Percentiles rank a stretch among this genome's conserved stretches.
phyloP scores from a whole-genome alignment of 2,329 filamentous ascomycete genomes.

The Aspergillus bombycis region DNA sequence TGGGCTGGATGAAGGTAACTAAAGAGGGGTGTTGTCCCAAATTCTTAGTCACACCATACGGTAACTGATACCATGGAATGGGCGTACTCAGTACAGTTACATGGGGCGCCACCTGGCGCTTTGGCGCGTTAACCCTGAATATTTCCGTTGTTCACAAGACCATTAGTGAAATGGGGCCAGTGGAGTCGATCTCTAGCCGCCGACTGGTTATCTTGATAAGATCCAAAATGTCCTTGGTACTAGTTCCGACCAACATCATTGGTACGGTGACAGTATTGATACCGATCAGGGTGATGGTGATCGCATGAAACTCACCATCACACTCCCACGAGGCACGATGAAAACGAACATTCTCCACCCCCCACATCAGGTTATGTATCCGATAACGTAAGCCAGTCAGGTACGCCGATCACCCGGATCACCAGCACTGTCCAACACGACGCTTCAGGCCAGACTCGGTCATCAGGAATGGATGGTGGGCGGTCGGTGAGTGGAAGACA shows the following conservation, averaged over 20 bases:
- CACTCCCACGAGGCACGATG: constrained; percentile 2
- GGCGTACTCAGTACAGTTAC: background rate
- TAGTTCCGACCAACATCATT: background rate
- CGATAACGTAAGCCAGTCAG: constrained; percentile 18
- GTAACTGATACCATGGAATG: constrained; percentile 1
- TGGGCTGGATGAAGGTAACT: background rate
- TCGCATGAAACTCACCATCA: background rate
- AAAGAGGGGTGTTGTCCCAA: background rate
- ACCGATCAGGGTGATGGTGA: background rate
- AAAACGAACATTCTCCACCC: background rate
- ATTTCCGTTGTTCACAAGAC: constrained; percentile 1
- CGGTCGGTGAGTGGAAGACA: background rate
- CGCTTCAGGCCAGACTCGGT: constrained; percentile 6
- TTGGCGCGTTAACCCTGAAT: constrained; percentile 9
- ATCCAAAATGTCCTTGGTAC: background rate
- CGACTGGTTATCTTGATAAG: background rate
- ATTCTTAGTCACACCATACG: background rate
- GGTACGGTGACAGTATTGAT: background rate
- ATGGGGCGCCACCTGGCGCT: background rate
- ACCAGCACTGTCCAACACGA: constrained; percentile 1
- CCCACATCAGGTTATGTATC: constrained; percentile 2
- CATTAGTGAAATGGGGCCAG: background rate
- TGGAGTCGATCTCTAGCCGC: background rate
- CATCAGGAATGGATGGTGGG: background rate
- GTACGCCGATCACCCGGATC: constrained; percentile 14